These are phyloP conservation scores for Halophytophthora batemanensis DNA, from an alignment of 352 stramenopile species.

Conservation along the genomic window DNA sequence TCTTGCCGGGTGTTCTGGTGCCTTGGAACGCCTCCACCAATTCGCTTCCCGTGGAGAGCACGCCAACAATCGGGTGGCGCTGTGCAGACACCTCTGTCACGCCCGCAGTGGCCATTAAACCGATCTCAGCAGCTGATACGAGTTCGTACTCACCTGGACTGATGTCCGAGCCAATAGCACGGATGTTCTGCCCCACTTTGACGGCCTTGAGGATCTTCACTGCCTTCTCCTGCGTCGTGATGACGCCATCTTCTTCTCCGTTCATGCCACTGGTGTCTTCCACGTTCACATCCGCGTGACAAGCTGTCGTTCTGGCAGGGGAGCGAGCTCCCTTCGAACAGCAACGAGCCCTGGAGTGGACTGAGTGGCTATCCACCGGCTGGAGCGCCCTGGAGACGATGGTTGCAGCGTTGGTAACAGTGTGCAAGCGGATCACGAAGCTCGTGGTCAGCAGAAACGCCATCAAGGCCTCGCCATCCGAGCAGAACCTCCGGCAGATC, in stretches of 20 bases:
- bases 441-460: no score
- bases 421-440: no score
- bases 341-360: no score
- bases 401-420: no score
- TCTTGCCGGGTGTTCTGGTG: slow-evolving; percentile 62
- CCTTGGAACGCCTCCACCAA: slow-evolving; percentile 67
- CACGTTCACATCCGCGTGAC: slow-evolving; percentile 94
- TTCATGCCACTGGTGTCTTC: slow-evolving; percentile 86
- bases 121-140: slow-evolving; percentile 88
- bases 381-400: no score
- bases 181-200: slow-evolving; percentile 69
- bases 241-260: slow-evolving; percentile 16
- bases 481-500: no score
- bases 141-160: slow-evolving; percentile 44
- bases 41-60: slow-evolving; percentile 96
- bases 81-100: slow-evolving; percentile 71
- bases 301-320: no score
- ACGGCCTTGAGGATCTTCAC: slow-evolving; percentile 70
- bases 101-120: slow-evolving; percentile 88
- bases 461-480: no score
- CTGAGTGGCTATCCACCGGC: no score
- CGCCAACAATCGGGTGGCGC: slow-evolving; percentile 74
- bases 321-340: no score
- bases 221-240: slow-evolving; percentile 27
- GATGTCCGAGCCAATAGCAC: slow-evolving; percentile 92